Base-by-base conservation (phyloP, 352 stramenopile species). In the Pythium oligandrum region DNA sequence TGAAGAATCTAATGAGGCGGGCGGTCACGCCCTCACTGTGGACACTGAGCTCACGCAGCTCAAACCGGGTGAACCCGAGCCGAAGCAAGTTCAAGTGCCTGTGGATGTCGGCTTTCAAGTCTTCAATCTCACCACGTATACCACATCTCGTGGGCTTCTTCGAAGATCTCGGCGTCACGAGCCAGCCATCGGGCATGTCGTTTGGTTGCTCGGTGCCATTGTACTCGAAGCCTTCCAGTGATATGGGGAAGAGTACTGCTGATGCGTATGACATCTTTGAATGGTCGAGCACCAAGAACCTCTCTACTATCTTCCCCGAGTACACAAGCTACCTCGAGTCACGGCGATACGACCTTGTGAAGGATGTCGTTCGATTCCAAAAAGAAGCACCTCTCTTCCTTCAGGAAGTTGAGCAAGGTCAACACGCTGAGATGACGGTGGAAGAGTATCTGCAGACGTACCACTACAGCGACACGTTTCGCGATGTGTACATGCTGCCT, bases 101-200 rank as follows among this genome's bases (percentile, higher is more conserved):
- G 58, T 96, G 11, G 90, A 97, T 63, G 87, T 92, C 30, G 88
- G 88, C 4, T 96, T 96, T 61, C 95, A 96, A 80, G 88, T 96
- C n/a, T 97, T 90, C 62, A 96, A 96, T 57, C 53, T 80, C n/a
- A 61, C 63, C 7, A 96, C 95, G 58, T 97, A 97, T 70, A n/a
- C 88, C 88, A 38, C 94, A 96, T 51, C 78, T 97, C 61, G 79
- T 80, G 4, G 53, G 63, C 5, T 86, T 95, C 64, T 96, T 96
- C 51, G 57, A 82, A 6, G 63, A 72, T 45, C 63, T 96, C 9
- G 72, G 68, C 36, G 73, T 96, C 5, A 51, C 70, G 46, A 67
- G 64, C 37, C 73, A 80, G 55, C 54, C 81, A 35, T 82, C 70
- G 2, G 79, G 92, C 58, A 95, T 95, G 84, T 80, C 66, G 33